phyloP scores from a whole-genome alignment of 192 early-diverging fungal genomes.

The Linnemannia elongata region DNA sequence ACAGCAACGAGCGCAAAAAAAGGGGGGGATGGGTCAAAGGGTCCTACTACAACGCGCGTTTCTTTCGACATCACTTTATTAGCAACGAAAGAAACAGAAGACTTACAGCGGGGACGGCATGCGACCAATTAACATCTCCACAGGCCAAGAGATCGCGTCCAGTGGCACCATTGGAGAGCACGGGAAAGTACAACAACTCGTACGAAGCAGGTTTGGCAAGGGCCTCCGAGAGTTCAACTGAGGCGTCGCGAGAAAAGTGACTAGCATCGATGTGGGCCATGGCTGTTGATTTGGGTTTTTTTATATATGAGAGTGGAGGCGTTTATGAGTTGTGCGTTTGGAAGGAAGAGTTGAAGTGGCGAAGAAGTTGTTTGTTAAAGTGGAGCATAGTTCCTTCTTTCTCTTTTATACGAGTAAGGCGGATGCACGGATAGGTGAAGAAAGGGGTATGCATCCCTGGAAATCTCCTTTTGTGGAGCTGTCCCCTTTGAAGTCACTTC shows the following conservation, averaged over 20 bases:
- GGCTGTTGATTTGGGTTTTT: not conserved
- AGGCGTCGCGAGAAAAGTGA: conserved; percentile 17
- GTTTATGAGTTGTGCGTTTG: too few species aligned
- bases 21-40: not conserved
- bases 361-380: too few species aligned
- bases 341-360: not conserved
- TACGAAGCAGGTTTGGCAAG: conserved; percentile 16
- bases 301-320: not conserved
- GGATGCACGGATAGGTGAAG: too few species aligned
- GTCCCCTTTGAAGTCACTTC: too few species aligned
- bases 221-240: not conserved
- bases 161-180: not conserved
- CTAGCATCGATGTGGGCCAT: conserved; percentile 20
- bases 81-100: not conserved
- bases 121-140: conserved; percentile 13
- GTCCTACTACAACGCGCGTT: not conserved
- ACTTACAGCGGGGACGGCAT: conserved; percentile 16
- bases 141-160: conserved; percentile 23
- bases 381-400: too few species aligned
- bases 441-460: too few species aligned
- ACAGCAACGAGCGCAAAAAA: not conserved
- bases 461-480: too few species aligned
- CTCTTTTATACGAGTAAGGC: too few species aligned
- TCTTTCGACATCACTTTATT: not conserved
- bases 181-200: conserved; percentile 17